Evolutionary conservation across 345 rosid species (phyloP), one percentile per base, ranked within the genome.

Genomic region (Cardamine resedifolia): DNA sequence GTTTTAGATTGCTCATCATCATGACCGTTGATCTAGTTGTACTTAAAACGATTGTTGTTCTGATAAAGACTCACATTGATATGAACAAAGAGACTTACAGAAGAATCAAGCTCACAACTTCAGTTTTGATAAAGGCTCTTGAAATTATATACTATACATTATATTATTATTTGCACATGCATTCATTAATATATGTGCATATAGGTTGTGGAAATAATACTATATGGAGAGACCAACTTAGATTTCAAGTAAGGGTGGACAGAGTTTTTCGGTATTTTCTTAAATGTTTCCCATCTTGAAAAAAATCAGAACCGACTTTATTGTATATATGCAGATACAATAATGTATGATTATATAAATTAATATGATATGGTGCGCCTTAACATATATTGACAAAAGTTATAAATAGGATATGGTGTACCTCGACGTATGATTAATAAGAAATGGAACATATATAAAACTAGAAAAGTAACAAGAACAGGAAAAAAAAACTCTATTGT

Each of bases 1-100:
- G 90, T 83, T 91, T 95, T 69, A 95, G 88, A 81, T 86, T 86
- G 70, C 79, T 88, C 92, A 89, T 87, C 67, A 55, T 78, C 64
- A 75, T 66, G 45, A 19, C 24, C 48, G 52, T 27, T 41, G 76
- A 51, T 64, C 47, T 66, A 59, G 10, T 36, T 51, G 21, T 62
- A 28, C 4, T 57, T 58, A 39, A 53, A 50, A 8, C 4, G 41
- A 12, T 43, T 64, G 58, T 50, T 30, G 47, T 28, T 33, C 2
- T 56, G 27, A 31, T 33, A 56, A 65, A 57, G 52, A 18, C 58
- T 66, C 38, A 73, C 55, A 60, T 64, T 59, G 73, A 20, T 74
- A 80, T 85, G 88, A 82, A 81, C 10, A 41, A 53, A 60, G 78
- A 61, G 44, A 66, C 69, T 70, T 59, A 58, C 1, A 39, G 30